Conservation (phyloP, 2,329 filamentous ascomycete genomes). For the Pseudovirgaria hyperparasitica region DNA sequence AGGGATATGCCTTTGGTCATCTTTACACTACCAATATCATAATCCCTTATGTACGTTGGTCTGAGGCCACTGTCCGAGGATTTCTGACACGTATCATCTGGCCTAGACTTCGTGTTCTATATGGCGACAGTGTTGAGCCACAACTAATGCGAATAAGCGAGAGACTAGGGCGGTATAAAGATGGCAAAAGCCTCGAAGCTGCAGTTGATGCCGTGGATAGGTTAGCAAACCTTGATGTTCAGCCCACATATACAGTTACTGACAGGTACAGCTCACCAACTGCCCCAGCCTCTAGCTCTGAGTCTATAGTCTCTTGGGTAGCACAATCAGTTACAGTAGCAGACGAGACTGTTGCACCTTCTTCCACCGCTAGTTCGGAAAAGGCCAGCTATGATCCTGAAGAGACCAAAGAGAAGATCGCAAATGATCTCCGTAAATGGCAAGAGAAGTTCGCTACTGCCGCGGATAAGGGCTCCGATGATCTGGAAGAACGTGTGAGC, state of each 20-base stretch:
- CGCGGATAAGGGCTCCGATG: constrained; percentile 68
- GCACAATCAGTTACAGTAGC: too few species aligned
- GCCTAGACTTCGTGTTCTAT: constrained; percentile 69
- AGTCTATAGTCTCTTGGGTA: too few species aligned
- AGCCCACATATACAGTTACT: too few species aligned
- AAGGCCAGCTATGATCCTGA: constrained; percentile 27
- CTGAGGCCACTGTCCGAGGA: constrained; percentile 53
- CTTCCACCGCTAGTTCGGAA: constrained; percentile 11
- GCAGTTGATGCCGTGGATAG: constrained; percentile 43
- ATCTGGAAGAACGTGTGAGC: constrained; percentile 48
- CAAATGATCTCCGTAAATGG: constrained; percentile 71
- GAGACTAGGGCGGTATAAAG: constrained; percentile 65
- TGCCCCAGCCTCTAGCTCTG: too few species aligned
- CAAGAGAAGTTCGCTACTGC: constrained; percentile 78
- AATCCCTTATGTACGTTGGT: constrained; percentile 59
- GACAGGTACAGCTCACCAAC: too few species aligned
- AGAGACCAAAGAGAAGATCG: constrained; percentile 48
- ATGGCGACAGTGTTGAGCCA: constrained; percentile 86
- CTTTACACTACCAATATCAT: constrained; percentile 56
- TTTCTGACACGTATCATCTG: constrained; percentile 69
- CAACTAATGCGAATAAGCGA: constrained; percentile 88
- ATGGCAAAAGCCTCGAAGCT: constrained; percentile 49
- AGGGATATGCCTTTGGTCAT: constrained; percentile 54
- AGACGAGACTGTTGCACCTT: constrained; percentile 6
- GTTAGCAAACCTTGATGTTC: too few species aligned